Evolutionary conservation across 768 basidiomycete species (phyloP).

Genomic region (Boletus bicolor): DNA sequence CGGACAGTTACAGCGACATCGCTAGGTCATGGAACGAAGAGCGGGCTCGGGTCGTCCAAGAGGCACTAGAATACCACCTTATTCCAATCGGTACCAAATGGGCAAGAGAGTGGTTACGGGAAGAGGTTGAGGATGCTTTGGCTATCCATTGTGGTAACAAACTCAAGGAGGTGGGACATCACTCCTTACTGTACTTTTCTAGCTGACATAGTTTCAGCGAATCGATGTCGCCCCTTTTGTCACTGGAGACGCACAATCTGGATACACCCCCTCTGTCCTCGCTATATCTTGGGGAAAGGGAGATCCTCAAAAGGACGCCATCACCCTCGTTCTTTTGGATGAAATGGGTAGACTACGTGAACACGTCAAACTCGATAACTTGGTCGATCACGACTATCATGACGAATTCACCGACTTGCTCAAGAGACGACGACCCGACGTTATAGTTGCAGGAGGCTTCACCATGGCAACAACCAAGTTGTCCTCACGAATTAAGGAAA

Average conservation of each 20-base stretch:
- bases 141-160: slow-evolving; percentile 63
- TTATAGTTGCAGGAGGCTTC: slow-evolving; percentile 88
- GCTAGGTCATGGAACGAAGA: slow-evolving; percentile 91
- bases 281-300: slow-evolving; percentile 95
- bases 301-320: slow-evolving; percentile 87
- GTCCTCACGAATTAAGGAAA: slow-evolving; percentile 58
- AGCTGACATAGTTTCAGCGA: slow-evolving; percentile 47
- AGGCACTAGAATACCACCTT: slow-evolving; percentile 77
- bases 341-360: slow-evolving; percentile 89
- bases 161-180: slow-evolving; percentile 62
- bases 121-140: slow-evolving; percentile 86
- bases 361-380: slow-evolving; percentile 83
- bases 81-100: slow-evolving; percentile 83
- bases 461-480: slow-evolving; percentile 76
- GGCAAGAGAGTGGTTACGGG: slow-evolving; percentile 83
- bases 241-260: slow-evolving; percentile 59
- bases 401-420: slow-evolving; percentile 83
- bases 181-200: not conserved
- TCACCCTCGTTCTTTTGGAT: slow-evolving; percentile 82
- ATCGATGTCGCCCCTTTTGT: slow-evolving; percentile 78
- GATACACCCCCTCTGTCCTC: slow-evolving; percentile 74
- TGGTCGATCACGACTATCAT: slow-evolving; percentile 63
- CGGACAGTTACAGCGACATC: slow-evolving; percentile 80
- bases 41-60: slow-evolving; percentile 72
- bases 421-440: slow-evolving; percentile 78